Percentiles rank a stretch among this genome's conserved stretches.
These are phyloP conservation scores for Calonectria pseudoturangicola DNA, from an alignment of 2,329 filamentous ascomycete species.

Conservation along the genomic window DNA sequence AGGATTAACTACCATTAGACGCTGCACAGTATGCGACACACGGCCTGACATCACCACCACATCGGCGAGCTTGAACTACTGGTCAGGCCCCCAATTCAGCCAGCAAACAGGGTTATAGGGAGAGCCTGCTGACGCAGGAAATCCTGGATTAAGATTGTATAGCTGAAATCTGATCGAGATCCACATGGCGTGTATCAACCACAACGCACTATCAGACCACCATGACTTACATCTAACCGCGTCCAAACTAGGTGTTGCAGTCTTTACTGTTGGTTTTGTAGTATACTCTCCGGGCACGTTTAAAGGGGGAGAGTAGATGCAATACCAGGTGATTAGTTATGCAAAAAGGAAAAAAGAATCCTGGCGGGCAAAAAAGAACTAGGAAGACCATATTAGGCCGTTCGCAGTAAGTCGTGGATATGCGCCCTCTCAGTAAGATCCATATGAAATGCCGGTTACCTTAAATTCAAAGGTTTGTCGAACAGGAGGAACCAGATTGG, in stretches of 20 bases:
- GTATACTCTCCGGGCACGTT: conserved; percentile 93
- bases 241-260: conserved; percentile 89
- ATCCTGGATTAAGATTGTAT: background rate
- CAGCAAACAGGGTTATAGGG: conserved; percentile 14
- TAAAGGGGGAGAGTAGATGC: conserved; percentile 89
- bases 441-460: too few relatives aligned
- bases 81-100: background rate
- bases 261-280: conserved; percentile 89
- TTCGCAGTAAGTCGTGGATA: conserved; percentile 90
- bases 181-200: conserved; percentile 55
- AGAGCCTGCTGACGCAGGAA: background rate
- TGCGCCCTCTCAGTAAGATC: conserved; percentile 84
- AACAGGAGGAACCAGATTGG: conserved; percentile 73
- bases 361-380: conserved; percentile 62
- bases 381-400: conserved; percentile 87
- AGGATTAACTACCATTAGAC: background rate
- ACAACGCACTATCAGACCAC: background rate
- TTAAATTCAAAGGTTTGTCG: background rate
- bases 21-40: conserved; percentile 34
- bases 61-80: background rate
- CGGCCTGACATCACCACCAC: conserved; percentile 40
- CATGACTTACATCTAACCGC: conserved; percentile 40
- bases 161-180: conserved; percentile 53
- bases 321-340: conserved; percentile 82
- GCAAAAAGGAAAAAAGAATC: conserved; percentile 72